Base-by-base conservation (phyloP, 2,329 filamentous ascomycete species). In the Fusarium sp. region DNA sequence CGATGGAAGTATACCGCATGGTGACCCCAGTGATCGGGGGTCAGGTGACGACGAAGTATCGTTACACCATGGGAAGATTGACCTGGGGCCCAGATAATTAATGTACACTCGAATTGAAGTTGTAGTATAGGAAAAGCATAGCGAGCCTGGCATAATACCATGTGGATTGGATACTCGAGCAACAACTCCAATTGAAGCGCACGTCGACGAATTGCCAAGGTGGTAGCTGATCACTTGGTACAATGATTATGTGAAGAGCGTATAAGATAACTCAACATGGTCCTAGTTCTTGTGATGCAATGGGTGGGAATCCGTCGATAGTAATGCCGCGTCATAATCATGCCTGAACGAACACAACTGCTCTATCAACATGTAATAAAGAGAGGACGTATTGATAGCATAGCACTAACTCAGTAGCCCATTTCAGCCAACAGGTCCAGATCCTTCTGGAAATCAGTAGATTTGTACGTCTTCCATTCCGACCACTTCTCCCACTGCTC, bases 21-120 rank as follows among this genome's bases (percentile, higher is more conserved):
- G 22, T 20, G 45, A 62, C 22, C 47, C 52, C 3, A 69, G 57
- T 12, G 58, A 69, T 30, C 15, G 24, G 3, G 60, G 41, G 0
- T 70, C 67, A 1, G 66, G 38, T 17, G 67, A 70, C 24, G 65
- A 69, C 22, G 45, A 63, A 12, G 18, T 50, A 4, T 42, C 58
- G 7, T 38, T 70, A 7, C 50, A 57, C 20, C 55, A 51, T 11
- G 30, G 12, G 9, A 45, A 51, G 8, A 8, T 36, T 18, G 41
- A 28, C 1, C 18, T 34, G 14, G 3, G 30, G 2, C 18, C 34
- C 8, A 14, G 24, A 44, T 62, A 22, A 39, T 10, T 34, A 22
- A 44, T n/a, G 10, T n/a, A 26, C 8, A 11, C 14, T 14, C 14
- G 2, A 13, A 15, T 36, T 52, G n/a, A 2, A 22, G 5, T 22